A percentile compares a stretch with the other conserved stretches of the same genome.
These are phyloP conservation scores for Coniosporium tulheliwenetii DNA, from an alignment of 2,329 filamentous ascomycete species.

Conservation along the genomic window DNA sequence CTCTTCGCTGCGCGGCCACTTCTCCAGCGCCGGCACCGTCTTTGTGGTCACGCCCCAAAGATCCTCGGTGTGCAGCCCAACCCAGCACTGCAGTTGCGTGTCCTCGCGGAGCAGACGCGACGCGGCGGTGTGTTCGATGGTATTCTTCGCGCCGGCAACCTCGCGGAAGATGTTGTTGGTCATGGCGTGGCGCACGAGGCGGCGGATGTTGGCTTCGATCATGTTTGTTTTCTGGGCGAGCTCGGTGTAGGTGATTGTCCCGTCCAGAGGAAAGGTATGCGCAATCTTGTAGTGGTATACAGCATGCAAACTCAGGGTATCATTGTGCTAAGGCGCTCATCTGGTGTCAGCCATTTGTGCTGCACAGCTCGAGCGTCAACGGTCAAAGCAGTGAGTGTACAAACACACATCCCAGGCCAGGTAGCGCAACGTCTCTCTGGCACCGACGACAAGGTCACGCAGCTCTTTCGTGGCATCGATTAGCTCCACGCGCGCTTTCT, in stretches of 20 bases:
- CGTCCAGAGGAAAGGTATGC: constrained; percentile 4
- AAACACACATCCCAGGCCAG: constrained; percentile 8
- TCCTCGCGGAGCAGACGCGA: constrained; percentile 6
- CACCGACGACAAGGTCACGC: constrained; percentile 9
- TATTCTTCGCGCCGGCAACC: constrained; percentile 4
- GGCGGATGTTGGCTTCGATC: constrained; percentile 13
- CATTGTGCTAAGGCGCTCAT: not conserved
- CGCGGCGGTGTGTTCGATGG: constrained; percentile 8
- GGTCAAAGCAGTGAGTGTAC: not conserved
- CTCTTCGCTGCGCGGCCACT: not conserved
- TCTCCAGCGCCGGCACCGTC: not conserved
- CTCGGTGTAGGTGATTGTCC: constrained; percentile 8
- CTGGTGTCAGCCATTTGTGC: not conserved
- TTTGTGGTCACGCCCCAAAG: not conserved
- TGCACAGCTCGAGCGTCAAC: not conserved
- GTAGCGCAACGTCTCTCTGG: constrained; percentile 7
- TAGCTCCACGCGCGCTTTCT: constrained; percentile 6
- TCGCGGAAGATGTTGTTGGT: constrained; percentile 20
- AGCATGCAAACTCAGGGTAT: constrained; percentile 2
- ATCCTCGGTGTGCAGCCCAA: not conserved
- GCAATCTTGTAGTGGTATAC: constrained; percentile 7
- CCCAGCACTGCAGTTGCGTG: not conserved
- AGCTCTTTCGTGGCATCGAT: constrained; percentile 10
- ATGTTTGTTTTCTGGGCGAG: constrained; percentile 13
- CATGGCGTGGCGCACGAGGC: constrained; percentile 18